Conservation (phyloP, 805 yeast species). For the Kodamaea kaohsiungensis region DNA sequence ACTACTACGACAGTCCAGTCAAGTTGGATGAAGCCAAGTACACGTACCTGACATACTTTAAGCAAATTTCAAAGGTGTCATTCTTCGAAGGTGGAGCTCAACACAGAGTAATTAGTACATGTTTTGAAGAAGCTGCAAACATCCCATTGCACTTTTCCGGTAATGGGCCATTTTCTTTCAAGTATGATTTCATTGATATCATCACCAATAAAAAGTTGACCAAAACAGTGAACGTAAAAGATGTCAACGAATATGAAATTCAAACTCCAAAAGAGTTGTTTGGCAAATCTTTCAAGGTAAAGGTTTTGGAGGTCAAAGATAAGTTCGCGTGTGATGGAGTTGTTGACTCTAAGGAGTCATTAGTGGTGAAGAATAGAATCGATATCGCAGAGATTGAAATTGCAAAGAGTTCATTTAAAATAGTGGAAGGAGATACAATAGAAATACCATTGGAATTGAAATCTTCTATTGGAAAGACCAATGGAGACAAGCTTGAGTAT, state of each 20-base stretch:
- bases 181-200: slow-evolving; percentile 64
- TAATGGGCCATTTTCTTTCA: slow-evolving; percentile 71
- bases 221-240: slow-evolving; percentile 34
- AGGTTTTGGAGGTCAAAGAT: slow-evolving; percentile 68
- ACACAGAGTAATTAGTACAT: slow-evolving; percentile 23
- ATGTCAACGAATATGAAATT: slow-evolving; percentile 43
- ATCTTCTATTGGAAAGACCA: slow-evolving; percentile 31
- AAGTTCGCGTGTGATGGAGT: slow-evolving; percentile 78
- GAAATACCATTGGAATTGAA: slow-evolving; percentile 54
- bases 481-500: slow-evolving; percentile 35
- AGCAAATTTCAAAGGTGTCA: slow-evolving; percentile 57
- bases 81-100: slow-evolving; percentile 22
- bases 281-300: slow-evolving; percentile 76
- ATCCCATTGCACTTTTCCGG: slow-evolving; percentile 72
- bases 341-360: slow-evolving; percentile 55
- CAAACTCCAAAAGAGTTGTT: slow-evolving; percentile 52
- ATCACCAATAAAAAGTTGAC: slow-evolving; percentile 20
- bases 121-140: slow-evolving; percentile 28
- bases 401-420: slow-evolving; percentile 18
- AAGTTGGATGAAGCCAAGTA: slow-evolving; percentile 38
- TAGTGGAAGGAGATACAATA: slow-evolving; percentile 63
- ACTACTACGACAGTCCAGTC: slow-evolving; percentile 51
- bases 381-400: slow-evolving; percentile 57
- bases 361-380: slow-evolving; percentile 62
- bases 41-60: slow-evolving; percentile 68